phyloP scores from a whole-genome alignment of 192 early-diverging fungal genomes.

The Coemansia sp. region DNA sequence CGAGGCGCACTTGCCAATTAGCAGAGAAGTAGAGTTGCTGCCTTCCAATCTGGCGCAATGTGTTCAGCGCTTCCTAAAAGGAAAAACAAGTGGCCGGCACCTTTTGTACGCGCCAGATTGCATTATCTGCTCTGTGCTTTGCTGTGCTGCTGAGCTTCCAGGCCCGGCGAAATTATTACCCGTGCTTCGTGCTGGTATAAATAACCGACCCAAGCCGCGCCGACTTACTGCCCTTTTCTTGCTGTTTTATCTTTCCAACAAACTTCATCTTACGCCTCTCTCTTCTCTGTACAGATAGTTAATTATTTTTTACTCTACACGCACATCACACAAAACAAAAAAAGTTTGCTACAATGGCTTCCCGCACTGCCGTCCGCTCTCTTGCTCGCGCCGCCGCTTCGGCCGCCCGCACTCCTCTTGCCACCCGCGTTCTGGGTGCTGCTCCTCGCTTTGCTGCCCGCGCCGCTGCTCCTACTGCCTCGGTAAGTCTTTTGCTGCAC shows the following conservation, averaged over 20 bases:
- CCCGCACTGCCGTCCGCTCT: conserved; percentile 47
- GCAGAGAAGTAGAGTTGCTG: background rate
- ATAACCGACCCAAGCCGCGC: background rate
- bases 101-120: background rate
- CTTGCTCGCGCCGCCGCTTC: conserved; percentile 42
- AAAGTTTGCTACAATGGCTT: conserved; percentile 36
- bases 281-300: conserved; percentile 20
- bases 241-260: background rate
- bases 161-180: conserved; percentile 8
- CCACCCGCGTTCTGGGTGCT: conserved; percentile 40
- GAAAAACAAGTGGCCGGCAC: too few relatives aligned
- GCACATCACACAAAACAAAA: conserved; percentile 8
- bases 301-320: conserved; percentile 6
- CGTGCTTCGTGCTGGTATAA: conserved; percentile 3
- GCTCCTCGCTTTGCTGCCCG: conserved; percentile 54
- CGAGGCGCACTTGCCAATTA: background rate
- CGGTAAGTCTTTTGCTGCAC: conserved; percentile 37
- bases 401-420: conserved; percentile 48
- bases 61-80: too few relatives aligned
- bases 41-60: too few relatives aligned
- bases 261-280: background rate
- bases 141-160: background rate
- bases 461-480: conserved; percentile 29
- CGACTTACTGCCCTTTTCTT: background rate
- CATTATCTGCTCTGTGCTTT: too few relatives aligned